These are phyloP conservation scores for Mallotus japonicus DNA, from an alignment of 441 rosid species.

Conservation along the genomic window DNA sequence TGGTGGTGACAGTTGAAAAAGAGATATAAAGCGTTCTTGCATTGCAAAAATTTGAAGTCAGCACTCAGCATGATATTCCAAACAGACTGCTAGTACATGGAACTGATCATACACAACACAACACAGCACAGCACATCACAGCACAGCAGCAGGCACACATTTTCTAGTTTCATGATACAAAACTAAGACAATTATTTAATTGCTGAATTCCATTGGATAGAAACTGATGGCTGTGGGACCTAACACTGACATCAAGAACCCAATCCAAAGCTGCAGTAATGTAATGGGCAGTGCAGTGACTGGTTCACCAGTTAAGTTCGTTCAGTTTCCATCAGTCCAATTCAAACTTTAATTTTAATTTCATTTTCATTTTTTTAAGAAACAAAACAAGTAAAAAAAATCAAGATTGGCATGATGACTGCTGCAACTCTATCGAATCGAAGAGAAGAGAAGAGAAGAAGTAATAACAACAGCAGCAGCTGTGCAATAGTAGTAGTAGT, in stretches of 20 bases:
- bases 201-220: constrained; percentile 22
- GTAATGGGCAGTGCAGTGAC: neutral
- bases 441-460: neutral
- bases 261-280: constrained; percentile 14
- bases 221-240: constrained; percentile 26
- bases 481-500: too few relatives aligned
- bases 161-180: constrained; percentile 25
- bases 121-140: neutral
- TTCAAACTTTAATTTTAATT: neutral
- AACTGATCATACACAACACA: neutral
- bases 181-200: neutral
- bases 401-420: constrained; percentile 7
- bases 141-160: constrained; percentile 4
- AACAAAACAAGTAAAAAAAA: too few relatives aligned
- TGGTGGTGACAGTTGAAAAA: too few relatives aligned
- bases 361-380: neutral
- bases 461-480: neutral
- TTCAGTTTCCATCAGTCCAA: constrained; percentile 27
- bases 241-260: constrained; percentile 5
- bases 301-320: constrained; percentile 16
- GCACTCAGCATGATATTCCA: neutral
- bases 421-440: too few relatives aligned
- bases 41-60: neutral
- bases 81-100: neutral
- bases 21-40: too few relatives aligned